Conservation (phyloP, 1,284 basidiomycete species). For the Boletus austroedulis region DNA sequence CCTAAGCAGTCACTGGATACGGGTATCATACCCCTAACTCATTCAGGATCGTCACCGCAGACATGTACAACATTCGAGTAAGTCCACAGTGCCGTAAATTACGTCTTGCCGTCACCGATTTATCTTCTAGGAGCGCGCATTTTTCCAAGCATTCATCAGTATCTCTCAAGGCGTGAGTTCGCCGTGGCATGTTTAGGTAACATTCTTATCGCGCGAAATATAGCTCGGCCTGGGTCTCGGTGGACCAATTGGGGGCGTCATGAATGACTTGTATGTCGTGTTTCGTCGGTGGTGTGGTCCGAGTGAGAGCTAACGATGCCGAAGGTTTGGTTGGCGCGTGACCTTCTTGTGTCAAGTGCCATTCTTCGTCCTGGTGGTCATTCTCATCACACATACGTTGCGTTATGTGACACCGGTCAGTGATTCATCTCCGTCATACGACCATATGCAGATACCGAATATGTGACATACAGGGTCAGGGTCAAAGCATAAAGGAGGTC, state of each 20-base stretch:
- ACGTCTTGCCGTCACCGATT: background rate
- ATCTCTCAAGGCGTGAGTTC: slow-evolving; percentile 15
- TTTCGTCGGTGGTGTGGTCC: background rate
- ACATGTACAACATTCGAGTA: slow-evolving; percentile 23
- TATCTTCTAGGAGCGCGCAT: slow-evolving; percentile 14
- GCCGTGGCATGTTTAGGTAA: background rate
- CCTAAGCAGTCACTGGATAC: background rate
- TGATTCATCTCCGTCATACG: background rate
- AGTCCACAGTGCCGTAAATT: background rate
- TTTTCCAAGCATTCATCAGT: slow-evolving; percentile 20
- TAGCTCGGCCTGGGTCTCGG: slow-evolving; percentile 23
- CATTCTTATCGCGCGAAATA: background rate
- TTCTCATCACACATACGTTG: slow-evolving; percentile 17
- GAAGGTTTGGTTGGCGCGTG: slow-evolving; percentile 23
- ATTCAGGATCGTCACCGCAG: slow-evolving; percentile 20
- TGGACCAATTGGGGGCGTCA: slow-evolving; percentile 18
- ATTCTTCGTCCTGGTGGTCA: slow-evolving; percentile 13
- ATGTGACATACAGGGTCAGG: slow-evolving; percentile 12
- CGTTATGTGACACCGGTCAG: slow-evolving; percentile 20
- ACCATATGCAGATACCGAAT: background rate
- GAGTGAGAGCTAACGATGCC: background rate
- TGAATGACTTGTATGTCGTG: slow-evolving; percentile 18
- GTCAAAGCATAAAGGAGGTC: slow-evolving; percentile 19
- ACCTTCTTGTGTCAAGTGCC: slow-evolving; percentile 21
- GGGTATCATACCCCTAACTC: background rate